phyloP scores from a whole-genome alignment of 2,329 filamentous ascomycete species.

The Neoscytalidium dimidiatum region DNA sequence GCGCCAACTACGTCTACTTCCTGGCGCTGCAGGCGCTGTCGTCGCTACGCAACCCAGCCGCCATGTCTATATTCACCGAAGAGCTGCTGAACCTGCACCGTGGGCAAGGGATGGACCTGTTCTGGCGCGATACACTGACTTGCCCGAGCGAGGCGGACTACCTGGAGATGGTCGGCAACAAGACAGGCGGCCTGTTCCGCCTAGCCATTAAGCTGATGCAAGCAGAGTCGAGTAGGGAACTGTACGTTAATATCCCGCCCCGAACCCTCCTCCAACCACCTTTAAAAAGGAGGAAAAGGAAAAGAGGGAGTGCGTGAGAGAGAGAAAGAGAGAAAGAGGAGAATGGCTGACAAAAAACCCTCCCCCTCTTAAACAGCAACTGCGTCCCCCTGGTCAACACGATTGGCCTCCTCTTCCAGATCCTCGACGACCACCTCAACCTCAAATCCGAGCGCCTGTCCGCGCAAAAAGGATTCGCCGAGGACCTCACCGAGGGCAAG shows the following conservation, averaged over 20 bases:
- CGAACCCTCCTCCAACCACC: conserved; percentile 6
- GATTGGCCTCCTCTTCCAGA: conserved; percentile 85
- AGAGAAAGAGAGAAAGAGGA: no score
- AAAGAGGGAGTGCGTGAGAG: no score
- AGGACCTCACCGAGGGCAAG: conserved; percentile 95
- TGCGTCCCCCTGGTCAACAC: conserved; percentile 83
- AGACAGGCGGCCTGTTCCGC: conserved; percentile 84
- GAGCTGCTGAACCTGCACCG: conserved; percentile 83
- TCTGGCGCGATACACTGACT: conserved; percentile 82
- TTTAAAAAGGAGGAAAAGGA: no score
- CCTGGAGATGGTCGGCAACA: conserved; percentile 91
- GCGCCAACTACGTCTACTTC: conserved; percentile 88
- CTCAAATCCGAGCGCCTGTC: conserved; percentile 51
- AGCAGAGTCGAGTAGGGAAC: conserved; percentile 60
- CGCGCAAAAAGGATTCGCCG: conserved; percentile 85
- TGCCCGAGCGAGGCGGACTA: conserved; percentile 88
- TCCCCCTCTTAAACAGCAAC: conserved; percentile 49
- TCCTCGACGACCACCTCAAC: conserved; percentile 93
- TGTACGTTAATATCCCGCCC: conserved; percentile 36
- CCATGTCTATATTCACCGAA: conserved; percentile 74
- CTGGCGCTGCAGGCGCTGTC: conserved; percentile 73
- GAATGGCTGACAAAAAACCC: no score
- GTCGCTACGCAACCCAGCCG: conserved; percentile 64
- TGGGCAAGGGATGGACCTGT: conserved; percentile 88
- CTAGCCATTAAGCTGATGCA: conserved; percentile 88